phyloP scores from a whole-genome alignment of 2,329 filamentous ascomycete genomes.

The Fusarium goolgardi region DNA sequence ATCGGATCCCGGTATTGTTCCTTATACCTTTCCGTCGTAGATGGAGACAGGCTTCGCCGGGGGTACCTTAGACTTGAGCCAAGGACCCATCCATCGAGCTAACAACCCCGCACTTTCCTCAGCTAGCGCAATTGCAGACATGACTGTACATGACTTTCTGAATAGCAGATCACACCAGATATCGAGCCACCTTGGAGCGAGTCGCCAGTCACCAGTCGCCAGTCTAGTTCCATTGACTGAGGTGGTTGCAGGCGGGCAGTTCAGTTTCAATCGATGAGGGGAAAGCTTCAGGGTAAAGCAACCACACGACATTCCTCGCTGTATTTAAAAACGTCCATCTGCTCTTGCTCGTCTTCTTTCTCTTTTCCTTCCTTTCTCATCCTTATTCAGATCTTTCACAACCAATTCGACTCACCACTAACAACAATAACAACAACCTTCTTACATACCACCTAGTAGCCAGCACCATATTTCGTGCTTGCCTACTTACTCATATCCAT shows the following conservation, averaged over 20 bases:
- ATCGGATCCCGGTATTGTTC: conserved; percentile 27
- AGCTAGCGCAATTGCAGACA: conserved; percentile 23
- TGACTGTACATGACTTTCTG: conserved; percentile 33
- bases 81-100: conserved; percentile 24
- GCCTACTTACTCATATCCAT: conserved; percentile 27
- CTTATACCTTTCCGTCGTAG: conserved; percentile 11
- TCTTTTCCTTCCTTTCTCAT: conserved; percentile 43
- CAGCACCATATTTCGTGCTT: conserved; percentile 31
- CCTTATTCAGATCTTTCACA: conserved; percentile 38
- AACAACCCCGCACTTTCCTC: conserved; percentile 38
- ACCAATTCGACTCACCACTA: conserved; percentile 34
- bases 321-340: conserved; percentile 44
- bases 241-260: conserved; percentile 24
- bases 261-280: conserved; percentile 39
- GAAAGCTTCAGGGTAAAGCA: conserved; percentile 32
- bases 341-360: conserved; percentile 37
- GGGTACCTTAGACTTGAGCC: conserved; percentile 23
- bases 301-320: conserved; percentile 33
- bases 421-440: conserved; percentile 19
- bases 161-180: conserved; percentile 36
- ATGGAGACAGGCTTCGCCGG: not conserved
- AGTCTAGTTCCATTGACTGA: conserved; percentile 16
- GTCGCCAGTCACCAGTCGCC: conserved; percentile 16
- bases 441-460: conserved; percentile 9
- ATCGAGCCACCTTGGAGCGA: conserved; percentile 31